Percentiles rank a stretch among this genome's conserved stretches.
phyloP scores from a whole-genome alignment of 78 protist species.

The Dictyostelium firmibasis region DNA sequence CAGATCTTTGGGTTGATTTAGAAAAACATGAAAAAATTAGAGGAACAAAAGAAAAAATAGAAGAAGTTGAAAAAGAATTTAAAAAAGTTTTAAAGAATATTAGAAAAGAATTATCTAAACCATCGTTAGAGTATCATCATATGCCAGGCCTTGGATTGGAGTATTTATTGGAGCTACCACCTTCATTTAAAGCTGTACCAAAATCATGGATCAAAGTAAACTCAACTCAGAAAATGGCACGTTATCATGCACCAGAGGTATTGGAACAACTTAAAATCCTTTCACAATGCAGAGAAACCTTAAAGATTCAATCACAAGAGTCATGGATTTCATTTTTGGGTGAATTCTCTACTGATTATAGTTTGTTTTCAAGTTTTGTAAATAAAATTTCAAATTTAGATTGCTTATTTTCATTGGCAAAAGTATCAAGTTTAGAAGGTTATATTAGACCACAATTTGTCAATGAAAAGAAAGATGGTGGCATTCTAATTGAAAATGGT shows the following conservation, averaged over 20 bases:
- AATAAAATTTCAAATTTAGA: constrained; percentile 48
- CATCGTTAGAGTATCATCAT: constrained; percentile 72
- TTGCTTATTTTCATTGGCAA: constrained; percentile 47
- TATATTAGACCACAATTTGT: constrained; percentile 57
- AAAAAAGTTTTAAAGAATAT: constrained; percentile 19
- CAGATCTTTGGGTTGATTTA: constrained; percentile 16
- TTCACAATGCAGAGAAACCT: constrained; percentile 25
- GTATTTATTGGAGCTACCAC: constrained; percentile 75
- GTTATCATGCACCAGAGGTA: constrained; percentile 63
- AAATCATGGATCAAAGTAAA: constrained; percentile 73
- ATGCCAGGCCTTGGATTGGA: constrained; percentile 37
- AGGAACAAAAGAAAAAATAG: constrained; percentile 6
- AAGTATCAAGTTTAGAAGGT: constrained; percentile 17
- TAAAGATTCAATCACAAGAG: constrained; percentile 34
- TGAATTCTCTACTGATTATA: constrained; percentile 57
- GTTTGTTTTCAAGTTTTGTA: constrained; percentile 23
- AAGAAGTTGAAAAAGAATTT: background rate
- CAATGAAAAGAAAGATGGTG: background rate
- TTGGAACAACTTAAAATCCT: constrained; percentile 1
- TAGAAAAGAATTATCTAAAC: constrained; percentile 42
- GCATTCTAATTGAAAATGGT: constrained; percentile 64
- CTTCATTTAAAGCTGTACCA: constrained; percentile 40
- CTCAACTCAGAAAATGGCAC: constrained; percentile 22
- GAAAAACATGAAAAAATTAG: constrained; percentile 3
- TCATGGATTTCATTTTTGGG: constrained; percentile 73